Conservation (phyloP, 805 yeast species). For the Suhomyces sp. region DNA sequence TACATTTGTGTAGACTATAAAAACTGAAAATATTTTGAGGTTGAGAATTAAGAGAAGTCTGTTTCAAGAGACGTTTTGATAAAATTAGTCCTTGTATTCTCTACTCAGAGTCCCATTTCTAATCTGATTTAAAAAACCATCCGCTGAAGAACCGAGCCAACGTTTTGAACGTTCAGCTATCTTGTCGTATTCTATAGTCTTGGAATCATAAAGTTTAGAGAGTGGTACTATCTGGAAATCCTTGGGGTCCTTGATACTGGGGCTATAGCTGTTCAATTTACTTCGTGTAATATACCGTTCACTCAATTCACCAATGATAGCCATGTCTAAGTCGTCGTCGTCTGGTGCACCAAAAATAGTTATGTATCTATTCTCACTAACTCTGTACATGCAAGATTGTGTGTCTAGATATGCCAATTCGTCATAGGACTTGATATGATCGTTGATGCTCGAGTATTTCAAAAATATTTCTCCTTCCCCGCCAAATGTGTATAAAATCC, state of each 20-base stretch:
- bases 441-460: not conserved
- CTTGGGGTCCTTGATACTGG: not conserved
- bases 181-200: no score
- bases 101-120: no score
- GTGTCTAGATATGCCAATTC: constrained; percentile 1
- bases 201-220: not conserved
- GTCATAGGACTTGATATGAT: not conserved
- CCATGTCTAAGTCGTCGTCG: not conserved
- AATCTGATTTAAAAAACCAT: no score
- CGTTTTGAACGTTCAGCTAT: no score
- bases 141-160: no score
- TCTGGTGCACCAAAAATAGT: not conserved
- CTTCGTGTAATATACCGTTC: not conserved
- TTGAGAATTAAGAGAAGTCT: no score
- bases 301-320: constrained; percentile 1
- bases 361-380: not conserved
- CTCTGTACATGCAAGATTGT: not conserved
- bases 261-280: not conserved
- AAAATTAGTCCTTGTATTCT: no score
- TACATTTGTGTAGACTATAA: no score
- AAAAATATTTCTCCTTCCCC: not conserved
- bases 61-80: no score
- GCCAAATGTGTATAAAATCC: not conserved
- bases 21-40: no score
- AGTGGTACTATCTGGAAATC: not conserved